Base-by-base conservation (phyloP, 495 filamentous ascomycete genomes). In the Alectoria sarmentosa region DNA sequence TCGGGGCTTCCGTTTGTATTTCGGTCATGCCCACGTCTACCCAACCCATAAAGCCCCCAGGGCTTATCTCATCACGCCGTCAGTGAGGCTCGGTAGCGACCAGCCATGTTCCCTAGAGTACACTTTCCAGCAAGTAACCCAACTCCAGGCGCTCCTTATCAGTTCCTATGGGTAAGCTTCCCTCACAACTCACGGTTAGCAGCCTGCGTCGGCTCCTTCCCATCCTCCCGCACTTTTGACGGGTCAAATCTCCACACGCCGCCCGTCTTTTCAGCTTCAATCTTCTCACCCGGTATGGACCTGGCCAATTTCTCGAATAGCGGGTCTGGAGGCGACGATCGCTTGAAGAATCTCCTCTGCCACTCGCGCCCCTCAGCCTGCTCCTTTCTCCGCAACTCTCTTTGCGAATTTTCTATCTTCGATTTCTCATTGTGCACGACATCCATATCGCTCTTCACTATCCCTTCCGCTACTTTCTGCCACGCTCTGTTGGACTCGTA, bases 401-500 rank as follows among this genome's bases (percentile, higher is more conserved):
- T 85, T 77, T 98, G 95, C 37, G 85, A 84, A 63, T 90, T 91
- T 75, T 98, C 94, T 67, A 98, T 96, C 73, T 91, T 88, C 44
- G 82, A 82, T 78, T 98, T 98, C 77, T 93, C 88, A 8, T 71
- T 68, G 6, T 86, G 84, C 9, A 90, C 89, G 15, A 82, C 79
- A 62, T 96, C 90, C 82, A 96, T 89, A 71, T 98, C 90, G 54
- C 90, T 88, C 61, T 82, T 84, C 30, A 82, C 76, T 64, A 98
- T 96, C 38, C 85, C 90, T 13, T 80, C 77, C 0, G 92, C 90
- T 23, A 98, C 94, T 64, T 88, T 89, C 39, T 80, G 74, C 94
- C 94, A 98, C 34, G 94, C 94, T 32, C 90, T 84, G 41, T 93
- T 86, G 41, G 88, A 89, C 78, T 98, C 94, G 49, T 92, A 85